Percentiles rank a stretch among this genome's conserved stretches.
Evolutionary conservation across 306 rosid genomes (phyloP).

Genomic region (Castanospermum australe): DNA sequence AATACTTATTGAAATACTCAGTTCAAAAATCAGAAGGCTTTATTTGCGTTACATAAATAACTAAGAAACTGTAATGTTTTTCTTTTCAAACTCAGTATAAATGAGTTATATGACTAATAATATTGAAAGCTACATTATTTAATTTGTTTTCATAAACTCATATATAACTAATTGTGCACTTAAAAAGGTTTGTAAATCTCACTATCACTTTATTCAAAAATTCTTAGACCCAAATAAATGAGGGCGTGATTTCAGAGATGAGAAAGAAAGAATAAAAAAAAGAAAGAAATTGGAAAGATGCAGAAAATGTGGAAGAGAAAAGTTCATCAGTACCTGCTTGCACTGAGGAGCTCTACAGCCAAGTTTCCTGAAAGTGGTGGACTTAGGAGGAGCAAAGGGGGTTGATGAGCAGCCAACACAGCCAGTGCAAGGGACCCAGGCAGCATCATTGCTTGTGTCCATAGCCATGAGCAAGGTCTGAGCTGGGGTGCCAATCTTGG

Average conservation of each 20-base stretch:
- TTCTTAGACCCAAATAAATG: conserved; percentile 1
- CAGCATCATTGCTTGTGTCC: conserved; percentile 86
- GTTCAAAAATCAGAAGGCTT: no score
- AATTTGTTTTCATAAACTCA: not conserved
- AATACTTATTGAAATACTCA: no score
- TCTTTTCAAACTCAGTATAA: not conserved
- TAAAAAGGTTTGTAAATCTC: not conserved
- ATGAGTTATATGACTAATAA: not conserved
- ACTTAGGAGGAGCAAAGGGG: conserved; percentile 47
- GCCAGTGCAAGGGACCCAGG: conserved; percentile 84
- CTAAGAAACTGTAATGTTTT: not conserved
- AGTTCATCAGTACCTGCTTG: conserved; percentile 63
- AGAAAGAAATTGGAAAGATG: not conserved
- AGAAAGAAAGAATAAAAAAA: not conserved
- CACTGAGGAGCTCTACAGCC: conserved; percentile 65
- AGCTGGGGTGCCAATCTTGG: conserved; percentile 76
- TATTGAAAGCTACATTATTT: not conserved
- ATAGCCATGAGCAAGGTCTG: conserved; percentile 81
- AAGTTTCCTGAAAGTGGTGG: conserved; percentile 50
- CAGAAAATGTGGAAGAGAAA: not conserved
- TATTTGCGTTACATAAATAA: no score
- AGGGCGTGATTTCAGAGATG: not conserved
- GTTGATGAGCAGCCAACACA: conserved; percentile 71
- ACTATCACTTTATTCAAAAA: not conserved
- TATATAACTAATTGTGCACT: not conserved